Base-by-base conservation (phyloP, 179 eudicot species). In the Silene coronaria region DNA sequence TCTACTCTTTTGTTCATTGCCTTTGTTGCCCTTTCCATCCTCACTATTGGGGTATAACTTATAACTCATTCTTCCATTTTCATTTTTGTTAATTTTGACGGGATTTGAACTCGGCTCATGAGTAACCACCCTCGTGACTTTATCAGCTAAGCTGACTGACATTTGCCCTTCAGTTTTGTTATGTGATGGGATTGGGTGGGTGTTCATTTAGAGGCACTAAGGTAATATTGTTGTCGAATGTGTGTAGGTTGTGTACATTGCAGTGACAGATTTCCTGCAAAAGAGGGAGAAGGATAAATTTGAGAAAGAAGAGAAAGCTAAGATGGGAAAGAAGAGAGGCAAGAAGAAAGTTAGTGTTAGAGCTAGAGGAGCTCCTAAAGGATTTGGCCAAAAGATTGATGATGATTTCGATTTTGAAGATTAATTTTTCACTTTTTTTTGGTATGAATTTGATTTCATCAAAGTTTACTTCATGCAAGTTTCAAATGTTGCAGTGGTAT, bases 271-370 rank as follows among this genome's bases (percentile, higher is more conserved):
- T 79, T 92, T 87, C 83, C 84, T 94, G 86, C 87, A 79, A 86
- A 94, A 89, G 70, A 94, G 98, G 87, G 98, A 92, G 80, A 82
- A 76, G 36, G 98, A 94, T 42, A 94, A 64, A 77, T 87, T 89
- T 80, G 94, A 87, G 89, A 92, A 86, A 83, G 92, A 94, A 81
- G 96, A 88, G 53, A 87, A 85, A 28, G 86, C 85, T 3, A 88
- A 82, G 74, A 87, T 84, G 83, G 89, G 84, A 62, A 83, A 85
- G 84, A 91, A 81, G 63, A 71, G 81, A 38, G 84, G 89, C 32
- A 91, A 87, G 83, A 91, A 87, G 82, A 91, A 91, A 45, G 79
- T 60, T 77, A 76, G 69, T 70, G 76, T 75, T 3, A 85, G 85
- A 85, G 83, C 95, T 24, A 86, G 85, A 82, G 84, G 81, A 38